Percentiles rank a stretch among this genome's conserved stretches.
Conservation (phyloP, 768 basidiomycete species). For the Pulveroboletus sp. region DNA sequence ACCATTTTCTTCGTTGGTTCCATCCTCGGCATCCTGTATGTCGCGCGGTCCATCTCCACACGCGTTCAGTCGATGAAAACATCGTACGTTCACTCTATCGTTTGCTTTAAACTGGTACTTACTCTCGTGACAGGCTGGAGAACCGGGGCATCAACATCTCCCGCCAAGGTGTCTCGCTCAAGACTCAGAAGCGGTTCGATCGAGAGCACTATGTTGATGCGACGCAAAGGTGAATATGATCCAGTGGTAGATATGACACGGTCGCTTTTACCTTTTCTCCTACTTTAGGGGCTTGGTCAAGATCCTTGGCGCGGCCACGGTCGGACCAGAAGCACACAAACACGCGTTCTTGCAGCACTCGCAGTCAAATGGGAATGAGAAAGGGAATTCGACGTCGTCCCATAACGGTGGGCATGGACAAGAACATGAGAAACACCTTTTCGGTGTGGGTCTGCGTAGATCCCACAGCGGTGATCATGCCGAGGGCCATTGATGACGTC, state of each 20-base stretch:
- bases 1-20: conserved; percentile 44
- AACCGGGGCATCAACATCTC: conserved; percentile 56
- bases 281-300: conserved; percentile 49
- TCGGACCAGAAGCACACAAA: conserved; percentile 19
- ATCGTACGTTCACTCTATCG: conserved; percentile 40
- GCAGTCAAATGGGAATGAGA: background rate
- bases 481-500: background rate
- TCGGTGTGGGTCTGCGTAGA: conserved; percentile 9
- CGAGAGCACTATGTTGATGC: conserved; percentile 69
- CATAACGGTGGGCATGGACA: background rate
- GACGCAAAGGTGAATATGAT: conserved; percentile 51
- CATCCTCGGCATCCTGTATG: conserved; percentile 41
- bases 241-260: background rate
- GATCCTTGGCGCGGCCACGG: conserved; percentile 46
- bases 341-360: conserved; percentile 6
- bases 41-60: conserved; percentile 38
- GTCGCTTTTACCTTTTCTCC: background rate
- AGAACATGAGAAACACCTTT: background rate
- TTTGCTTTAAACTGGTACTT: background rate
- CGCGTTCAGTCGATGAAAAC: conserved; percentile 50
- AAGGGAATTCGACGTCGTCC: background rate
- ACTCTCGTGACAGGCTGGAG: conserved; percentile 36
- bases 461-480: background rate
- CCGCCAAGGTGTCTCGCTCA: conserved; percentile 59
- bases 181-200: conserved; percentile 57